Evolutionary conservation across 2,329 filamentous ascomycete species (phyloP), one percentile per base, ranked within the genome.

Genomic region (Monilinia fructigena): DNA sequence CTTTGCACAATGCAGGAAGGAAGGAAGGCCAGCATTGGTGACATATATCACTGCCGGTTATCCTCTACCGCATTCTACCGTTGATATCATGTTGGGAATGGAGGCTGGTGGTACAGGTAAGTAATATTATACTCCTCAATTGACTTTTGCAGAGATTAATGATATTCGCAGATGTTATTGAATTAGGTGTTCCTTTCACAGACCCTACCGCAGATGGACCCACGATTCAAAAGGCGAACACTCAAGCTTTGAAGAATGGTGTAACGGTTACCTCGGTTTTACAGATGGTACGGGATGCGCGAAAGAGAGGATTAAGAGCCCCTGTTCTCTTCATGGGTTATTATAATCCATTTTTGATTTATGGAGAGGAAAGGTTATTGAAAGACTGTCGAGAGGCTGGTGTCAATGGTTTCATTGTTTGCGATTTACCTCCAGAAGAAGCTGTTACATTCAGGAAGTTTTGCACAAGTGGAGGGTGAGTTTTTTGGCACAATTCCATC

Each of bases 141-240:
- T 52, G 35, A 63, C 61, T 52, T 12, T 38, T n/a, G 7, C 16
- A 16, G n/a, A 28, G 26, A 35, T 18, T 54, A 35, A 31, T 63
- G 69, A 68, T 42, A 23, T n/a, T 68, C 58, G 7, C 72, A 92
- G 95, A 99, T 78, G 83, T 99, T 68, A 96, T 99, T 75, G 95
- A 99, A 79, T 87, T 99, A 72, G 95, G 94, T 70, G 88, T 97
- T 66, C 95, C 95, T 63, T 99, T 99, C 81, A 97, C 94, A 75
- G 95, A 99, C 78, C 95, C 95, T 67, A 98, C 98, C 79, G 95
- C 94, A 73, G 95, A 99, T 79, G 95, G 95, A 38, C 95, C 95
- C 47, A 97, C 93, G 5, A 98, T 99, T 72, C 95, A 99, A 81
- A 95, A 88, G 70, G 87, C 95, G 71, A 99, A 99, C 80, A 97